Percentiles rank a stretch among this genome's conserved stretches.
These are phyloP conservation scores for Polytrichum formosum DNA, from an alignment of 225 moss, liverwort and hornwort genomes.

Conservation along the genomic window DNA sequence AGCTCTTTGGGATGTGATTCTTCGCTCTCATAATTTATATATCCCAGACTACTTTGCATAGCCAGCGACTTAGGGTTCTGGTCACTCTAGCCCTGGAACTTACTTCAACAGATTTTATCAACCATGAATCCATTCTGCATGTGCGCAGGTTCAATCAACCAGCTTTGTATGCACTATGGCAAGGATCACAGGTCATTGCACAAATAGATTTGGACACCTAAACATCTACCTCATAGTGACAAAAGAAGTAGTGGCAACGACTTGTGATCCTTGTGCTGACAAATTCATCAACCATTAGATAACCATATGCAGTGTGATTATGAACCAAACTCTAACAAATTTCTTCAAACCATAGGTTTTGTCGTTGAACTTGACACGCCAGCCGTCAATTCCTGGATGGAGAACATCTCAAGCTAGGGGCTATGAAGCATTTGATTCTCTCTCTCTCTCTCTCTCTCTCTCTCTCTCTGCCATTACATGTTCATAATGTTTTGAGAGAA, in stretches of 20 bases:
- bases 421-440: constrained; percentile 75
- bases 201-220: no score
- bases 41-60: constrained; percentile 95
- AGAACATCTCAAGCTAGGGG: constrained; percentile 88
- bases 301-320: no score
- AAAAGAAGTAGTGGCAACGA: no score
- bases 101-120: constrained; percentile 66
- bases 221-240: no score
- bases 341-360: constrained; percentile 23
- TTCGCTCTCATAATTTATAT: constrained; percentile 68
- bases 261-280: no score
- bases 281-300: no score
- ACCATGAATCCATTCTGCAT: constrained; percentile 65
- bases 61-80: constrained; percentile 80
- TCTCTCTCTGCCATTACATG: constrained; percentile 47
- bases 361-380: constrained; percentile 87
- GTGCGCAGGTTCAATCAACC: no score
- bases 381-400: constrained; percentile 91
- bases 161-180: no score
- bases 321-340: no score
- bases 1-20: constrained; percentile 88
- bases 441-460: constrained; percentile 4
- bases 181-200: no score
- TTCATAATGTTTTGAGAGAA: constrained; percentile 65
- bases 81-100: constrained; percentile 42